phyloP scores from a whole-genome alignment of 306 rosid genomes.

The Chamaecrista fasciculata region DNA sequence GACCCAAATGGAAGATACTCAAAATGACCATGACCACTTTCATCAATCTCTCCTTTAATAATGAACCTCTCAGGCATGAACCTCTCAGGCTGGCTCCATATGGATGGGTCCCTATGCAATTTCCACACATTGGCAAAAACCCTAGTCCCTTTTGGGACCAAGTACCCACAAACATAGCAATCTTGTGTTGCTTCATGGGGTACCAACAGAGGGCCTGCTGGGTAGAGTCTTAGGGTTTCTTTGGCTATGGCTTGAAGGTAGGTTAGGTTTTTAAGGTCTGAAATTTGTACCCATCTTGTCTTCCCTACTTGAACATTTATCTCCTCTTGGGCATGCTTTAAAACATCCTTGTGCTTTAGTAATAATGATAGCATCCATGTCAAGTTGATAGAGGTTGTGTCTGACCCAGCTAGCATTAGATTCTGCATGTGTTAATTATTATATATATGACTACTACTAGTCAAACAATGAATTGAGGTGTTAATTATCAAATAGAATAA shows the following conservation, averaged over 20 bases:
- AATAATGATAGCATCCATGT: constrained; percentile 50
- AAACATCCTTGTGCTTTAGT: constrained; percentile 33
- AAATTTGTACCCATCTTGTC: constrained; percentile 42
- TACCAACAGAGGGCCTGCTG: constrained; percentile 48
- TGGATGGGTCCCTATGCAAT: constrained; percentile 51
- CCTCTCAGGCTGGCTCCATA: constrained; percentile 45
- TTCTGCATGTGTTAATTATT: constrained; percentile 36
- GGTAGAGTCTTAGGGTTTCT: constrained; percentile 53
- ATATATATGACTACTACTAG: too few relatives aligned
- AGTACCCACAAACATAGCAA: constrained; percentile 34
- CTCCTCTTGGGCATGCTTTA: constrained; percentile 55
- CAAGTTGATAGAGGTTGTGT: constrained; percentile 47
- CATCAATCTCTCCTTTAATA: constrained; percentile 29
- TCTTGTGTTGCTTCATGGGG: constrained; percentile 63
- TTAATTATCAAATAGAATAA: too few relatives aligned
- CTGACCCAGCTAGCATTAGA: constrained; percentile 56
- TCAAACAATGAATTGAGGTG: background rate
- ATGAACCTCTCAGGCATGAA: constrained; percentile 59
- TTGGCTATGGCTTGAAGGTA: constrained; percentile 55
- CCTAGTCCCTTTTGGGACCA: constrained; percentile 47
- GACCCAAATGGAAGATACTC: constrained; percentile 55
- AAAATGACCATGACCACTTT: constrained; percentile 45
- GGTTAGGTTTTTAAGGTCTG: constrained; percentile 36
- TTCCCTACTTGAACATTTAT: constrained; percentile 41
- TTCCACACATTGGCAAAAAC: constrained; percentile 55